phyloP scores from a whole-genome alignment of 805 yeast species.

The Saccharomycopsis capsularis region DNA sequence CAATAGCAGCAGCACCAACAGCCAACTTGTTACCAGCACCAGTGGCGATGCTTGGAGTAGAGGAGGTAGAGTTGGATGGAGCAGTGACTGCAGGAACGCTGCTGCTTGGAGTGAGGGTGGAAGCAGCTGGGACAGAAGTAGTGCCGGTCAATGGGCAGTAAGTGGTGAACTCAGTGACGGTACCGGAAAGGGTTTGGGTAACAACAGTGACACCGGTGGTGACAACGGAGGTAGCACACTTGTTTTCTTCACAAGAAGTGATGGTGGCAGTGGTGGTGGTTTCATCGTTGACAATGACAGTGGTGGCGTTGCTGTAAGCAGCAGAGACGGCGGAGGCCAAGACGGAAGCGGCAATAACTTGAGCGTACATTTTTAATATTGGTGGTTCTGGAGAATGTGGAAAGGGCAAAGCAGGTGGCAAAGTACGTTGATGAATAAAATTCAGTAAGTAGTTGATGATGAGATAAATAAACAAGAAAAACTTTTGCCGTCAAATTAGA shows the following conservation, averaged over 20 bases:
- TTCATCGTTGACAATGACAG: slow-evolving; percentile 26
- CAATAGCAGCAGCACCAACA: slow-evolving; percentile 26
- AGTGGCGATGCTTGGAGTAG: not conserved
- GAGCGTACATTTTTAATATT: slow-evolving; percentile 20
- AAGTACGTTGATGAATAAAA: not conserved
- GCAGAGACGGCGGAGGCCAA: slow-evolving; percentile 17
- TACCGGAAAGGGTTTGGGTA: slow-evolving; percentile 23
- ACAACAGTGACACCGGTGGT: slow-evolving; percentile 26
- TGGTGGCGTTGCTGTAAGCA: slow-evolving; percentile 11
- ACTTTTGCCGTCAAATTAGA: not conserved
- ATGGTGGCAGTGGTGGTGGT: slow-evolving; percentile 25
- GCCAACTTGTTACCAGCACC: slow-evolving; percentile 11
- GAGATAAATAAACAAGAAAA: not conserved
- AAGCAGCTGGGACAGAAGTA: not conserved
- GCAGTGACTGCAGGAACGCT: too few species aligned
- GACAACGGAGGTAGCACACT: slow-evolving; percentile 21
- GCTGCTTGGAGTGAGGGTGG: too few species aligned
- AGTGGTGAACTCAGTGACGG: slow-evolving; percentile 25
- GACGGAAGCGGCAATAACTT: slow-evolving; percentile 13
- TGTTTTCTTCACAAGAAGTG: slow-evolving; percentile 20
- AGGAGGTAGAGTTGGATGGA: not conserved
- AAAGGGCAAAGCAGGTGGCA: too few species aligned
- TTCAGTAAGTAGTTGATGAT: not conserved
- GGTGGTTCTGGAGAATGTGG: too few species aligned
- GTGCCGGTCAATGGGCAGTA: slow-evolving; percentile 26